Evolutionary conservation across 768 basidiomycete genomes (phyloP).

Genomic region (Russula griseocarnosa): DNA sequence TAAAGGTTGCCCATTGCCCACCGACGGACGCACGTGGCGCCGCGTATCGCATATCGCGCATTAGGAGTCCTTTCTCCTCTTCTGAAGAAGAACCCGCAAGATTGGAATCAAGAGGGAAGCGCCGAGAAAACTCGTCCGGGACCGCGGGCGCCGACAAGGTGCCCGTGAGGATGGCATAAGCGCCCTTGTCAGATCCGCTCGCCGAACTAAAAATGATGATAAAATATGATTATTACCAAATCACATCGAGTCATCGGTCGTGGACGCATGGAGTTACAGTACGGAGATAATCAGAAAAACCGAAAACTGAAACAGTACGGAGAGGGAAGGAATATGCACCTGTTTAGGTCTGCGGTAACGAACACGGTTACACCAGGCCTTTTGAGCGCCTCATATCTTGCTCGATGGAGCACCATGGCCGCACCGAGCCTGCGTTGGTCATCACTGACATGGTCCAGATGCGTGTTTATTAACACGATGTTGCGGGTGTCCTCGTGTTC

Average conservation of each 20-base stretch:
- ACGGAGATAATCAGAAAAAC: not conserved
- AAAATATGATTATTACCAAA: not conserved
- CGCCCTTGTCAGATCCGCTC: conserved; percentile 44
- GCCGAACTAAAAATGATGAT: conserved; percentile 36
- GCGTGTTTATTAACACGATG: conserved; percentile 49
- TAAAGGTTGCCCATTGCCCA: conserved; percentile 49
- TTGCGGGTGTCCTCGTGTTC: conserved; percentile 11
- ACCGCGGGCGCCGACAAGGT: conserved; percentile 39
- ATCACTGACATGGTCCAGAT: conserved; percentile 54
- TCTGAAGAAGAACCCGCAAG: not conserved
- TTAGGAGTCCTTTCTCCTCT: conserved; percentile 27
- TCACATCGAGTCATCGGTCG: not conserved
- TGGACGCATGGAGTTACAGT: not conserved
- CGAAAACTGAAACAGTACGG: not conserved
- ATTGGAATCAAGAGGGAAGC: conserved; percentile 37
- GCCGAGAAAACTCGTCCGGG: conserved; percentile 42
- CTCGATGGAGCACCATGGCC: conserved; percentile 48
- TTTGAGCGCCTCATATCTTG: conserved; percentile 44
- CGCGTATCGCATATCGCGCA: conserved; percentile 44
- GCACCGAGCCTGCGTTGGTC: conserved; percentile 48
- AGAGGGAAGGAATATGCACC: conserved; percentile 2
- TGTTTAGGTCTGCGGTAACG: conserved; percentile 53
- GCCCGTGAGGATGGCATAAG: conserved; percentile 51
- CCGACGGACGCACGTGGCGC: conserved; percentile 43
- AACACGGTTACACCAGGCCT: conserved; percentile 39